Evolutionary conservation across 2,329 filamentous ascomycete genomes (phyloP), one percentile per base, ranked within the genome.

Genomic region (Fusarium pseudograminearum): DNA sequence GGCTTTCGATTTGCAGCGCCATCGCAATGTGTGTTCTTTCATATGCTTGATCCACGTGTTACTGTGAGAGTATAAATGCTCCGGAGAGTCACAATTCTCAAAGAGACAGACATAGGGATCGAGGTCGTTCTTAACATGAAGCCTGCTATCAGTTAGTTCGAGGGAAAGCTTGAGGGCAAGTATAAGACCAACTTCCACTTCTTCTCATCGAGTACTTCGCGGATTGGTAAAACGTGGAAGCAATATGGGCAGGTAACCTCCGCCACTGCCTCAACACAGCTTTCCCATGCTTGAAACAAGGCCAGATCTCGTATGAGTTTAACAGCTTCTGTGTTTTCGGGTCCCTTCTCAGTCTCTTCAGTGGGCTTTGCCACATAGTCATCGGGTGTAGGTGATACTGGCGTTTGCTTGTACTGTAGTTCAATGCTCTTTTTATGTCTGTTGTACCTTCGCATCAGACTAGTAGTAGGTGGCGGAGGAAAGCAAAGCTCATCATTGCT

Each of bases 231-330:
- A 3, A 36, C 9, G 15, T 47, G 24, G 6, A 56, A 36, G 12
- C 53, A 56, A 3, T 56, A 56, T 5, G 53, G 53, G 5, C 53
- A 56, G 1, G 42, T 47, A 3, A 56, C 31, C 9, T 56, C 53
- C 1, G 12, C 41, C 7, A 31, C 26, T 31, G 34, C 36, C 4
- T 52, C 48, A 12, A 47, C 7, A 4, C 44, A 47, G 9, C 18
- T 47, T 7, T 31, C 20, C 44, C 28, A 47, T 1, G 28, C n/a
- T 4, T 12, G 28, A 30, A 2, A 0, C 28, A 30, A 30, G 6
- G 11, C 28, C 2, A 5, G 2, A 12, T 12, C 28, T 30, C 5
- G 12, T 30, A 0, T 2, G 28, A 6, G 1, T 1, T 12, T 30
- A 12, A 10, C 28, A 30, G 4, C 28, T 5, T 11, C 11, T 30